Evolutionary conservation across 306 rosid species (phyloP), one percentile per base, ranked within the genome.

Genomic region (Medicago arabica): DNA sequence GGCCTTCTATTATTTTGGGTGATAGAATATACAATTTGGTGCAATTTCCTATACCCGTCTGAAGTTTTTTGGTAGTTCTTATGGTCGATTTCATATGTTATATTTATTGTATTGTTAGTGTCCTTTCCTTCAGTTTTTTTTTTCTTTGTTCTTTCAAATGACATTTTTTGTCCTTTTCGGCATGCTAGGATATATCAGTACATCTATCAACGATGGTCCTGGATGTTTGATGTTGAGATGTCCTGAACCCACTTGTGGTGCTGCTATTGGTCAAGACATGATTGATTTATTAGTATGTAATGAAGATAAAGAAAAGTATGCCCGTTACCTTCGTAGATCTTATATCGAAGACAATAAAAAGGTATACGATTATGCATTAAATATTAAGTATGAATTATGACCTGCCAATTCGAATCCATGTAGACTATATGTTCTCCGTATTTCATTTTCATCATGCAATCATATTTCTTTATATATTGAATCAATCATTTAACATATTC

Each of bases 141-240:
- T 31, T 23, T 4, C 18, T 31, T 16, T 34, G 60, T 59, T 51
- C 69, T 57, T 36, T 65, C 40, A 10, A 34, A 47, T 71, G 49
- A 46, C 9, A 14, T 76, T 28, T 25, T 79, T 18, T 71, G 4
- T 72, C 19, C 44, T 51, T 75, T 76, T 72, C 5, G 15, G 16
- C 51, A 60, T 84, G 59, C 69, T 60, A 80, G 97, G 93, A 40
- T 93, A 93, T 85, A 87, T 93, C 69, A 74, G 92, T 78, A 91
- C 93, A 7, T 79, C 98, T 78, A 91, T 93, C 78, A 91, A 86
- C 75, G 97, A 88, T 81, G 98, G 98, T 74, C 97, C 97, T 68
- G 97, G 98, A 75, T 91, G 97, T 87, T 86, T 93, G 81, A 85
- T 85, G 88, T 83, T 93, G 87, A 86, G 93, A 80, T 93, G 98